Base-by-base conservation (phyloP, 768 basidiomycete genomes). In the Rhizopogon rudus region DNA sequence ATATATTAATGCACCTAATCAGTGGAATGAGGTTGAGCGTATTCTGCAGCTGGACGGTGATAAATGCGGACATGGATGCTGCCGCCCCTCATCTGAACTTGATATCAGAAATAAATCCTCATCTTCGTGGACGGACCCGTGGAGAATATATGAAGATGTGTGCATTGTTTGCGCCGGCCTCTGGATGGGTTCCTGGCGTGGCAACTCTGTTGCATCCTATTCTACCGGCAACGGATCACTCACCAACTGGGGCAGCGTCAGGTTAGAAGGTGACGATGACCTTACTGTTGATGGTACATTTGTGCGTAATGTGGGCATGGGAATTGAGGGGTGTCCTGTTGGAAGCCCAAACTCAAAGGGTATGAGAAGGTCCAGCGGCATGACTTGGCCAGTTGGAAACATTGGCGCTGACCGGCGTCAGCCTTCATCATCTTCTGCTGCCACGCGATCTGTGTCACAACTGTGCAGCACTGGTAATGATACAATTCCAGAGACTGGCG, bases 141-240 rank as follows among this genome's bases (percentile, higher is more conserved):
- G 89, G 88, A 80, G 82, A 25, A 75, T 92, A 12, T 93, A 93
- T 61, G 91, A 93, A 69, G 91, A 93, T 57, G 86, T 87, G 20
- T 93, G 91, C 58, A 74, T 91, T 40, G 75, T 91, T 44, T 92
- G 91, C 62, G 91, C 89, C 0, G 83, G 87, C 3, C 75, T 91
- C n/a, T 92, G 88, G 89, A 79, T 86, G 62, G 87, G 88, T 13
- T 75, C 79, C 3, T 88, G 78, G 71, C 76, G 84, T 29, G 72
- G 74, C 35, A 77, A 79, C 54, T 77, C 81, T 0, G 59, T 68
- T 0, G 63, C 70, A 51, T 77, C 80, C 2, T 83, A 82, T 59
- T 77, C 81, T 1, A 77, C 78, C 6, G 75, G 70, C 7, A 70
- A 76, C 37, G 78, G 77, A 6, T 66, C 77, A 10, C 71, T 74